These are phyloP conservation scores for Ceratocystis smalleyi DNA, from an alignment of 2,329 filamentous ascomycete species.

Conservation along the genomic window DNA sequence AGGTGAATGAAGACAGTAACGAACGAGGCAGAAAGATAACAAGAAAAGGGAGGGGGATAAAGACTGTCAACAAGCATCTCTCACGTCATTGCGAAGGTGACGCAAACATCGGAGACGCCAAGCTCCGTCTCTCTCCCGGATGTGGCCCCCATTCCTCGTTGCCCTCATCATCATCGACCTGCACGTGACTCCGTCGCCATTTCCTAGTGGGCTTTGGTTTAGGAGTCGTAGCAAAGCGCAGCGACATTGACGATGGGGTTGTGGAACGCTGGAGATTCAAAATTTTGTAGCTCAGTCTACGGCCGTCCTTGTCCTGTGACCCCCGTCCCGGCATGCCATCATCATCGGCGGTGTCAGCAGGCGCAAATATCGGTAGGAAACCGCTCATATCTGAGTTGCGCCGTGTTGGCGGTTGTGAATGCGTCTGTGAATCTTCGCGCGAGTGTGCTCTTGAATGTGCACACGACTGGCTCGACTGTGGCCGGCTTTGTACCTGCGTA, in stretches of 20 bases:
- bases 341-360: conserved; percentile 5
- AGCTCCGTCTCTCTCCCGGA: conserved; percentile 10
- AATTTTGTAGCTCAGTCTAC: conserved; percentile 15
- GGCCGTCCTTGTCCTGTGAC: conserved; percentile 7
- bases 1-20: not conserved
- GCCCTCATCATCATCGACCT: conserved; percentile 2
- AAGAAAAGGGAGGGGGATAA: not conserved
- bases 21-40: not conserved
- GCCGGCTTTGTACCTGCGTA: not conserved
- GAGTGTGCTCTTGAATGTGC: not conserved
- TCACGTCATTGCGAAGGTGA: not conserved
- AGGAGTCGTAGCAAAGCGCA: conserved; percentile 14
- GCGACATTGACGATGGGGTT: conserved; percentile 13
- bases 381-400: conserved; percentile 8
- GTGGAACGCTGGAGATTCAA: conserved; percentile 12
- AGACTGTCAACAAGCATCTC: not conserved
- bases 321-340: not conserved
- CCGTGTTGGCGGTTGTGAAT: not conserved
- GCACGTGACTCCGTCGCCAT: not conserved
- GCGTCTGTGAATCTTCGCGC: not conserved
- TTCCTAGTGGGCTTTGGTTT: conserved; percentile 6
- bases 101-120: conserved; percentile 7
- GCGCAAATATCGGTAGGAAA: conserved; percentile 15
- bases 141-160: conserved; percentile 12
- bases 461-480: not conserved